Percentiles rank a stretch among this genome's conserved stretches.
These are phyloP conservation scores for Ophiostoma pallidulum DNA, from an alignment of 2,329 filamentous ascomycete species.

Conservation along the genomic window DNA sequence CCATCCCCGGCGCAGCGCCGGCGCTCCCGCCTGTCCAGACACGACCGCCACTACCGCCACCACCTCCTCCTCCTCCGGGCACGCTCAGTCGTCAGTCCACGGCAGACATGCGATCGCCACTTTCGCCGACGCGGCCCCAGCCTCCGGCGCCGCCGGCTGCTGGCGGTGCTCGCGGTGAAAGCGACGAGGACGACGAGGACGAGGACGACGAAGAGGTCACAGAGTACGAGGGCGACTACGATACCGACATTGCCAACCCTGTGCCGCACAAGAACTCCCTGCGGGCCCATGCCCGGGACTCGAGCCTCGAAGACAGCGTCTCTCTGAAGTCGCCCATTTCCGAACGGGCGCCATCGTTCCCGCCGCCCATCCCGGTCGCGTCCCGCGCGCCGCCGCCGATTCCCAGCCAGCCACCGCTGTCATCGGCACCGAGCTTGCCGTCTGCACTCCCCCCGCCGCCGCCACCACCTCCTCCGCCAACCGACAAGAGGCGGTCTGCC, in stretches of 20 bases:
- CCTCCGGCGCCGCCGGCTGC: constrained; percentile 22
- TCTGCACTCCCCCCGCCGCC: constrained; percentile 53
- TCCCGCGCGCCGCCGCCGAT: constrained; percentile 57
- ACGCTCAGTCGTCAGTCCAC: constrained; percentile 50
- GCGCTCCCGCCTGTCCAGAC: constrained; percentile 39
- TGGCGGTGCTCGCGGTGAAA: constrained; percentile 29
- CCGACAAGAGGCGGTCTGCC: constrained; percentile 50
- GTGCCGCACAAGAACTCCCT: constrained; percentile 90
- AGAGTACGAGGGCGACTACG: constrained; percentile 96
- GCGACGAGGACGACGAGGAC: constrained; percentile 61
- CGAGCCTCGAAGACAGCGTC: constrained; percentile 62
- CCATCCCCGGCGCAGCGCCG: constrained; percentile 49
- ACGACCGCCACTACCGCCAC: constrained; percentile 59
- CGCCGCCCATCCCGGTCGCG: constrained; percentile 50
- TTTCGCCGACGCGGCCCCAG: constrained; percentile 29
- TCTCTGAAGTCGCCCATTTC: constrained; percentile 47
- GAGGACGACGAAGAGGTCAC: constrained; percentile 73
- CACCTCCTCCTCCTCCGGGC: constrained; percentile 51
- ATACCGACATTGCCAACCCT: constrained; percentile 91
- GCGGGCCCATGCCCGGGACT: constrained; percentile 68
- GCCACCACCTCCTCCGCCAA: constrained; percentile 27
- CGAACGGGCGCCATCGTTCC: constrained; percentile 34
- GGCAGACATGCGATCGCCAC: constrained; percentile 36
- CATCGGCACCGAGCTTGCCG: constrained; percentile 31
- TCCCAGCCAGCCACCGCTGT: constrained; percentile 38